These are phyloP conservation scores for Immersiporthe knoxdaviesiana DNA, from an alignment of 2,329 filamentous ascomycete species.

Conservation along the genomic window DNA sequence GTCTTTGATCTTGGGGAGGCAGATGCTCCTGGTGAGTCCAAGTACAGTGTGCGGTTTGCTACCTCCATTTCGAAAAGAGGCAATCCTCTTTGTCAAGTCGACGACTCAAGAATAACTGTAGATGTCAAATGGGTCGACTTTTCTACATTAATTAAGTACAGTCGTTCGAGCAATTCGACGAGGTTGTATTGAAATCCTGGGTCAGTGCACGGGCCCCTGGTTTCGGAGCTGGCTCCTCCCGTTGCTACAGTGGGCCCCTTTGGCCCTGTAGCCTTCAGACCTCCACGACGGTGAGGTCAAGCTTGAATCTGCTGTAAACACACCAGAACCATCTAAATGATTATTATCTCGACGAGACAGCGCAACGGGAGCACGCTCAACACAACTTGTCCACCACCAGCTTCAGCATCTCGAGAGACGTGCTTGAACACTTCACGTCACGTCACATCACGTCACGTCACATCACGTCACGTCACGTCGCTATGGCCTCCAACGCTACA, in stretches of 20 bases:
- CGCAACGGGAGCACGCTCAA: not conserved
- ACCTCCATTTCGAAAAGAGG: not conserved
- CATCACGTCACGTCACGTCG: not conserved
- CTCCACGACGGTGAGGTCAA: not conserved
- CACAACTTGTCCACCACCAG: not conserved
- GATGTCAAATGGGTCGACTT: too few species aligned
- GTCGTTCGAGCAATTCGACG: not conserved
- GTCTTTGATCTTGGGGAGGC: too few species aligned
- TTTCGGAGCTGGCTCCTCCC: conserved; percentile 5
- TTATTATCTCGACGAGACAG: not conserved
- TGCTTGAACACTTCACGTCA: too few species aligned
- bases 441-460: too few species aligned
- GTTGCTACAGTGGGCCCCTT: not conserved
- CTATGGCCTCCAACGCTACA: conserved; percentile 19
- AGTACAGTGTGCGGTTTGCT: not conserved
- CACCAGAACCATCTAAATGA: not conserved
- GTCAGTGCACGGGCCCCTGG: not conserved
- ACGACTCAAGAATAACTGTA: not conserved
- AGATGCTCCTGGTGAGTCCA: not conserved
- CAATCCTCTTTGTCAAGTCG: not conserved
- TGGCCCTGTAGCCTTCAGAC: not conserved
- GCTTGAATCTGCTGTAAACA: not conserved
- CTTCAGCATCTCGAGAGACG: not conserved
- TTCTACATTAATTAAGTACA: too few species aligned
- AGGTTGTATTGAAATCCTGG: not conserved